Evolutionary conservation across 2,329 filamentous ascomycete genomes (phyloP), one percentile per base, ranked within the genome.

Genomic region (Penicillium crustosum): DNA sequence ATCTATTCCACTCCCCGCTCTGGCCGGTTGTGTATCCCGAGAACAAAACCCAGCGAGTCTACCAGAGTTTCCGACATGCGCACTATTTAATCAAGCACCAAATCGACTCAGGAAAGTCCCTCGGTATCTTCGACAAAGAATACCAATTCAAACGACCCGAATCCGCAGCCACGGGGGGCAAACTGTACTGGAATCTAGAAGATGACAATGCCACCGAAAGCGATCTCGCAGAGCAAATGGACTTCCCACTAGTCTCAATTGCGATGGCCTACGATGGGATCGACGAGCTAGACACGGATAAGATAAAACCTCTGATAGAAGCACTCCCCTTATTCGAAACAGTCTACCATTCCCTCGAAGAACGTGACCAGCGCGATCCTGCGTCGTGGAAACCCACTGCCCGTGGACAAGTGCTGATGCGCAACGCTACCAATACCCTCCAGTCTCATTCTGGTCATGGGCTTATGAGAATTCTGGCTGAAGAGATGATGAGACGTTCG

Each of bases 401-500:
- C 2, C 44, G 44, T 2, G 44, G 44, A 17, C 44, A 48, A 1
- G 44, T 48, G 3, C 9, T 48, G 29, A 48, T 48, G 44, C 44
- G 44, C 15, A 48, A 48, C 29, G 44, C 29, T 4, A 48, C 44
- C 29, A 48, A 48, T 21, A 48, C 44, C 5, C 12, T 48, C 2
- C 29, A 17, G 7, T 12, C 44, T 35, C 6, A 35, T 48, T 35
- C 44, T 1, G 44, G 44, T 3, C 19, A 2, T 35, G 44, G 44
- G 8, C 44, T 48, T 35, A 48, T 48, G 44, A 23, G 44, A 2
- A 15, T 48, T 9, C 29, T 48, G 5, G 44, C 44, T 4, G 44
- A 48, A 35, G 44, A 48, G 19, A 48, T 48, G 44, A 48, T 48
- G 44, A 48, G 44, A 35, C 44, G 44, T 23, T 35, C 44, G 8